These are phyloP conservation scores for Harringtonia lauricola DNA, from an alignment of 2,329 filamentous ascomycete species.

Conservation along the genomic window DNA sequence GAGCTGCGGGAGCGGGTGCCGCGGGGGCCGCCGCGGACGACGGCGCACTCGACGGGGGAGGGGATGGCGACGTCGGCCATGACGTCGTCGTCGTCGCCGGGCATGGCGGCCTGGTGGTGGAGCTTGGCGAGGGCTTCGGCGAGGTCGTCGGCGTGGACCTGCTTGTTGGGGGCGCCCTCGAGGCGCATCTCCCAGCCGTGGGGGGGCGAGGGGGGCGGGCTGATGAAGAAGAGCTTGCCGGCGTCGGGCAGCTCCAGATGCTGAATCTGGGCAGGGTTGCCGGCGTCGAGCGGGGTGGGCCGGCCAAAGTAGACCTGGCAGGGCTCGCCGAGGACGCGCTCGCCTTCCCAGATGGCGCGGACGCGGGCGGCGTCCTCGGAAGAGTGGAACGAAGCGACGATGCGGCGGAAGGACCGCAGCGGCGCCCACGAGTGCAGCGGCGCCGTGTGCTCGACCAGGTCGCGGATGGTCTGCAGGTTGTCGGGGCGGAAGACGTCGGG, in stretches of 20 bases:
- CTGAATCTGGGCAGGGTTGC: slow-evolving; percentile 29
- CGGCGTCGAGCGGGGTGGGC: slow-evolving; percentile 40
- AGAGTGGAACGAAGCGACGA: slow-evolving; percentile 68
- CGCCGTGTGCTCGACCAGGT: slow-evolving; percentile 58
- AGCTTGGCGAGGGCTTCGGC: slow-evolving; percentile 55
- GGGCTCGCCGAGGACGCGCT: slow-evolving; percentile 58
- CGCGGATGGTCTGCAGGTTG: slow-evolving; percentile 63
- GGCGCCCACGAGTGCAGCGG: slow-evolving; percentile 69
- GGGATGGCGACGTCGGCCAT: slow-evolving; percentile 20
- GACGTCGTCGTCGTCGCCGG: slow-evolving; percentile 11
- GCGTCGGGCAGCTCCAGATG: slow-evolving; percentile 57
- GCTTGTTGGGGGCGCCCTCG: slow-evolving; percentile 60
- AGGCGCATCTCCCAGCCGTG: slow-evolving; percentile 59
- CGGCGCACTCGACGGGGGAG: slow-evolving; percentile 26
- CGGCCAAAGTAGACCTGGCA: slow-evolving; percentile 61
- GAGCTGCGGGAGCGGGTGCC: slow-evolving; percentile 46
- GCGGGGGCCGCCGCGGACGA: slow-evolving; percentile 12
- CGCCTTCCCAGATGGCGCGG: slow-evolving; percentile 62
- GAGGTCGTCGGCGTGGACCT: slow-evolving; percentile 58
- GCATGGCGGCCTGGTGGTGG: slow-evolving; percentile 27
- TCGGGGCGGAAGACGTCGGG: slow-evolving; percentile 62
- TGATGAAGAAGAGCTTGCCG: slow-evolving; percentile 64
- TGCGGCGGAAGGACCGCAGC: slow-evolving; percentile 72
- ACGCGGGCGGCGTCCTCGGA: slow-evolving; percentile 59
- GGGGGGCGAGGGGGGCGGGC: slow-evolving; percentile 55